Conservation (phyloP, 2,329 filamentous ascomycete genomes). For the Dactylellina parvicollis region DNA sequence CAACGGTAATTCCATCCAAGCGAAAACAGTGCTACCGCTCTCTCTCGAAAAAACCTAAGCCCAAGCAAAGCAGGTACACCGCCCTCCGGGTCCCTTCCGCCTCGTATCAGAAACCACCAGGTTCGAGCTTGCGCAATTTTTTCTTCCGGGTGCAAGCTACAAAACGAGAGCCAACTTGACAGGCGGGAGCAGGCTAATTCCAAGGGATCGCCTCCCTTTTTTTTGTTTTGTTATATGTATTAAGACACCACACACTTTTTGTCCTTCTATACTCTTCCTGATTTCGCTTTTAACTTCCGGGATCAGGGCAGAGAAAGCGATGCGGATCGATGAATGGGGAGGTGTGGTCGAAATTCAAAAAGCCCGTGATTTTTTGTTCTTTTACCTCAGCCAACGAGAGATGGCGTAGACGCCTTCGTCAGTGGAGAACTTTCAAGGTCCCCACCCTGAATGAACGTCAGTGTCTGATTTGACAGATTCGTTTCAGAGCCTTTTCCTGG, state of each 20-base stretch:
- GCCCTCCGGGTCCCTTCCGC: conserved; percentile 19
- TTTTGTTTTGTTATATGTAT: neutral
- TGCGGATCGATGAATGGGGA: neutral
- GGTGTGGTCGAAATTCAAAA: conserved; percentile 1
- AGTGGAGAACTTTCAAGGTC: conserved; percentile 29
- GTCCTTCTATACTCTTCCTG: neutral
- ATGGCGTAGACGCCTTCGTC: conserved; percentile 9
- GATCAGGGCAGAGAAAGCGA: conserved; percentile 5
- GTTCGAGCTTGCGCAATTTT: conserved; percentile 49
- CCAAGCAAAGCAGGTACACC: conserved; percentile 1
- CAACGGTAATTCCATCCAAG: too few species aligned
- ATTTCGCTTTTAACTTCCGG: conserved; percentile 37
- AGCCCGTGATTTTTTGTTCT: conserved; percentile 27
- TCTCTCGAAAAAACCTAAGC: neutral
- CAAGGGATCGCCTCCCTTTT: conserved; percentile 24
- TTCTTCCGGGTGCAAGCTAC: conserved; percentile 17
- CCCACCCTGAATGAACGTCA: conserved; percentile 34
- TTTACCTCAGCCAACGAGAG: neutral
- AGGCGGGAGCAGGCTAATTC: conserved; percentile 52
- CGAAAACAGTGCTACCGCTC: too few species aligned
- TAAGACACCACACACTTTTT: conserved; percentile 1
- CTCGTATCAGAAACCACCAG: conserved; percentile 23
- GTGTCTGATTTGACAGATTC: conserved; percentile 44
- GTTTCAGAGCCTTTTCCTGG: conserved; percentile 22
- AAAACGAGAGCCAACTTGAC: conserved; percentile 8